Conservation (phyloP, 495 filamentous ascomycete genomes). For the Lasiosphaeria ovina region DNA sequence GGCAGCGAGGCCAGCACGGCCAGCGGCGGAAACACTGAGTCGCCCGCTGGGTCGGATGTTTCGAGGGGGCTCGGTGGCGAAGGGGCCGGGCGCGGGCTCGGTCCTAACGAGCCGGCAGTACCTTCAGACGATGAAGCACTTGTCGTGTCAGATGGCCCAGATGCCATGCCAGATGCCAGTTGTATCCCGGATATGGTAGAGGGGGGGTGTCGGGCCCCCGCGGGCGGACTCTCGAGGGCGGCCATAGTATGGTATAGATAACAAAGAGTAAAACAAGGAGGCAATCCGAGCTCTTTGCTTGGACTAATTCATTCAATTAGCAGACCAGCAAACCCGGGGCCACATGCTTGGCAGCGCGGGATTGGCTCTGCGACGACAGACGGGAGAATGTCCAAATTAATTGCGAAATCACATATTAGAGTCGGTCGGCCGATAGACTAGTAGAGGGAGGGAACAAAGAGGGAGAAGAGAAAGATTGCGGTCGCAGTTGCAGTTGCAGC, state of each 20-base stretch:
- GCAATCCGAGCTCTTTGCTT: too few relatives aligned
- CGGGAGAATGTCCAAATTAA: conserved; percentile 7
- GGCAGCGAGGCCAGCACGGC: conserved; percentile 5
- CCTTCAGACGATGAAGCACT: conserved; percentile 28
- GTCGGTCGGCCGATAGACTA: background rate
- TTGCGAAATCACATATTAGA: conserved; percentile 11
- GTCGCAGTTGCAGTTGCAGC: background rate
- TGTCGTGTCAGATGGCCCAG: conserved; percentile 27
- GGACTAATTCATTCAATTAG: too few relatives aligned
- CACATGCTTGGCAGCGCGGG: too few relatives aligned
- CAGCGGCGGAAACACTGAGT: conserved; percentile 23
- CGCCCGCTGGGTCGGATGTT: conserved; percentile 29
- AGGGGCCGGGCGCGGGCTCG: conserved; percentile 25
- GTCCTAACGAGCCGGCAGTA: conserved; percentile 14
- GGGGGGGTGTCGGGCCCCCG: conserved; percentile 9
- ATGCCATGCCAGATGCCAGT: background rate
- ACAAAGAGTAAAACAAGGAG: too few relatives aligned
- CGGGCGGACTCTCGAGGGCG: conserved; percentile 14
- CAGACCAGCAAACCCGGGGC: too few relatives aligned
- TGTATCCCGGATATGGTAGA: too few relatives aligned
- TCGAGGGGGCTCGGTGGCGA: conserved; percentile 15
- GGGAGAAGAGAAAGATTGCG: conserved; percentile 6
- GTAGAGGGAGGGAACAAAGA: background rate
- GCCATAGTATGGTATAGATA: conserved; percentile 26
- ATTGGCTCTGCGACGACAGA: too few relatives aligned